Evolutionary conservation across 257 asterid genomes (phyloP).

Genomic region (Gentiana macrophylla): DNA sequence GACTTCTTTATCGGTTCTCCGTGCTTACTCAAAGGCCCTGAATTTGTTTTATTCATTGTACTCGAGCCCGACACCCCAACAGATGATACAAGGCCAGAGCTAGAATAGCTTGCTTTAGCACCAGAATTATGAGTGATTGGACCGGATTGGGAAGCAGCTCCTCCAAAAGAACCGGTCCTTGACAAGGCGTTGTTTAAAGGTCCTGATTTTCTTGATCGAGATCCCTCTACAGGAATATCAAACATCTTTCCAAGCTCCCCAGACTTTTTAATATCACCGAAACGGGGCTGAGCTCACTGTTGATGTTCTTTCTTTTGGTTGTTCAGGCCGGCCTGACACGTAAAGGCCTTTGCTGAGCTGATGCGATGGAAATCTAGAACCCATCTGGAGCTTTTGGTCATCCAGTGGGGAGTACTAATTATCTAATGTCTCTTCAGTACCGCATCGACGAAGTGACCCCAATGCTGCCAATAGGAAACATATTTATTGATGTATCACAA

Average conservation of each 20-base stretch:
- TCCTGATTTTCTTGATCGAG: slow-evolving; percentile 80
- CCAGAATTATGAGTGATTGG: slow-evolving; percentile 50
- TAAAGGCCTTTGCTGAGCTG: slow-evolving; percentile 89
- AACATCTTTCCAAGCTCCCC: slow-evolving; percentile 97
- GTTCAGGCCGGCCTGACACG: slow-evolving; percentile 88
- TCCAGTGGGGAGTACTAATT: slow-evolving; percentile 9
- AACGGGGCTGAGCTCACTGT: slow-evolving; percentile 73
- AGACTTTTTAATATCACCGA: slow-evolving; percentile 90
- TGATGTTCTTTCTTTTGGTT: slow-evolving; percentile 65
- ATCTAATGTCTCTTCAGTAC: slow-evolving; percentile 9
- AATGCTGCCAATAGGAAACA: slow-evolving; percentile 15
- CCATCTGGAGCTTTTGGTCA: slow-evolving; percentile 40
- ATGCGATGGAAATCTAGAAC: slow-evolving; percentile 91
- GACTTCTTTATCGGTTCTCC: slow-evolving; percentile 83
- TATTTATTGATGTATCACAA: slow-evolving; percentile 8
- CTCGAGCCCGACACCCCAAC: slow-evolving; percentile 44
- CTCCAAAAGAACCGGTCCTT: slow-evolving; percentile 57
- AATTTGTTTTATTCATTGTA: slow-evolving; percentile 66
- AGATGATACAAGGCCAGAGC: slow-evolving; percentile 74
- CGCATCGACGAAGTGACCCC: slow-evolving; percentile 16
- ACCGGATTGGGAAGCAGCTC: slow-evolving; percentile 69
- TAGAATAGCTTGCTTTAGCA: slow-evolving; percentile 64
- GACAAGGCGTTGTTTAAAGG: slow-evolving; percentile 51
- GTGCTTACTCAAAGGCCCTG: slow-evolving; percentile 78
- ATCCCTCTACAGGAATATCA: slow-evolving; percentile 66